phyloP scores from a whole-genome alignment of 345 rosid species.

The Arabis alpina region DNA sequence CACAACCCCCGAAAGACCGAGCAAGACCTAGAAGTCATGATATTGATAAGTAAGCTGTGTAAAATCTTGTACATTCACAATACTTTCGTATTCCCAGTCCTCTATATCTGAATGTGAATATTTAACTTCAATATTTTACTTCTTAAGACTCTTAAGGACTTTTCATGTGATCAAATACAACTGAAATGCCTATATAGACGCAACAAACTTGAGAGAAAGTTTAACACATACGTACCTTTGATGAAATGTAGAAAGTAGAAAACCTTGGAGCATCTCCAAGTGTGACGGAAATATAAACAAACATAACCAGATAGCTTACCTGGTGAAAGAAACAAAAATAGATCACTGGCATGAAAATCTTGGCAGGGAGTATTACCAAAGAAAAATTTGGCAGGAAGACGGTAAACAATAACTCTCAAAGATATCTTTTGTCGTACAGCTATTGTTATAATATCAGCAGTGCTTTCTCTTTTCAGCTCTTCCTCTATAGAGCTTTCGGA shows the following conservation, averaged over 20 bases:
- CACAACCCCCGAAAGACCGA: constrained; percentile 93
- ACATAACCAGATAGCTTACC: constrained; percentile 97
- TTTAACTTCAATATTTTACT: constrained; percentile 25
- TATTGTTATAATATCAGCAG: constrained; percentile 86
- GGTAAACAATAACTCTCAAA: constrained; percentile 36
- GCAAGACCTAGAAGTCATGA: constrained; percentile 64
- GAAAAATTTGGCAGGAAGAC: constrained; percentile 16
- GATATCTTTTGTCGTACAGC: constrained; percentile 48
- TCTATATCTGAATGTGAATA: constrained; percentile 20
- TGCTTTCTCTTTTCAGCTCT: constrained; percentile 94
- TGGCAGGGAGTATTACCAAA: constrained; percentile 8
- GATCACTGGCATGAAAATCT: constrained; percentile 14
- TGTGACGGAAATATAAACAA: constrained; percentile 84
- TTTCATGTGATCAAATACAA: constrained; percentile 24
- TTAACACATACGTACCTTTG: constrained; percentile 62
- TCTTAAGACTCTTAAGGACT: constrained; percentile 7
- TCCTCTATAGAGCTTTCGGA: constrained; percentile 98
- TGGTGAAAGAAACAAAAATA: constrained; percentile 41
- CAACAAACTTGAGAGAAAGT: constrained; percentile 24
- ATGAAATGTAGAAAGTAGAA: constrained; percentile 71
- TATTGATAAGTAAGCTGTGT: constrained; percentile 25
- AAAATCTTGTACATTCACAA: constrained; percentile 23
- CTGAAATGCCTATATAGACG: constrained; percentile 28
- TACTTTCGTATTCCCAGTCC: constrained; percentile 9
- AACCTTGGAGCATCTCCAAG: constrained; percentile 74